These are phyloP conservation scores for Acorus gramineus DNA, from an alignment of 106 monocot species.

Conservation along the genomic window DNA sequence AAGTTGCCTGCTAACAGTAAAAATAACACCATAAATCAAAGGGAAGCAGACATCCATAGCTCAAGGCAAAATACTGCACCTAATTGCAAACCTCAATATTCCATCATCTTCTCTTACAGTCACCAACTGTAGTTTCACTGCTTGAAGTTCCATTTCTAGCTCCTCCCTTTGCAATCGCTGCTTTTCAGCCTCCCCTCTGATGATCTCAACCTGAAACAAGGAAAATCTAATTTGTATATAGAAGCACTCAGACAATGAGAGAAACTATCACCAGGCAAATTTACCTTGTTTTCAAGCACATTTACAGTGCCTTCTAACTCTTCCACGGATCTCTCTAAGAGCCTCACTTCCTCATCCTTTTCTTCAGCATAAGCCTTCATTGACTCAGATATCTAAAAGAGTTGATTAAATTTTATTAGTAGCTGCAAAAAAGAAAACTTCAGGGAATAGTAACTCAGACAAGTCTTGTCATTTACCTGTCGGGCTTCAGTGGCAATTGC, in stretches of 20 bases:
- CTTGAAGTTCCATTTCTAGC: constrained; percentile 55
- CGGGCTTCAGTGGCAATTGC: constrained; percentile 71
- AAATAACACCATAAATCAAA: not conserved
- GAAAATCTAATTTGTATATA: not conserved
- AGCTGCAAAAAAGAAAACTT: too few species aligned
- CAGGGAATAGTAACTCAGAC: not conserved
- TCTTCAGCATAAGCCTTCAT: constrained; percentile 53
- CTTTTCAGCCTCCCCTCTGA: constrained; percentile 81
- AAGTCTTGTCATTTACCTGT: constrained; percentile 28
- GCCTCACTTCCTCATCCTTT: constrained; percentile 81
- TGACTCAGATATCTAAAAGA: constrained; percentile 56
- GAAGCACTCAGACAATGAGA: not conserved
- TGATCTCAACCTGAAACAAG: constrained; percentile 47
- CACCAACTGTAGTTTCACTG: constrained; percentile 46
- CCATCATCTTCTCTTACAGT: constrained; percentile 11
- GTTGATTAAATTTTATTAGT: too few species aligned
- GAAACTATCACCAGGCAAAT: not conserved
- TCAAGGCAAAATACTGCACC: too few species aligned
- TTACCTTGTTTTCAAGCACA: constrained; percentile 82
- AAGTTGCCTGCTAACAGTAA: constrained; percentile 19
- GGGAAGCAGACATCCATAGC: too few species aligned
- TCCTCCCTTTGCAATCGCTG: constrained; percentile 67
- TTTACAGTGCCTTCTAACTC: constrained; percentile 83
- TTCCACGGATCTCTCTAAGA: constrained; percentile 81
- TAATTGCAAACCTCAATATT: constrained; percentile 24